These are phyloP conservation scores for Thraustotheca clavata DNA, from an alignment of 352 stramenopile genomes.

Conservation along the genomic window DNA sequence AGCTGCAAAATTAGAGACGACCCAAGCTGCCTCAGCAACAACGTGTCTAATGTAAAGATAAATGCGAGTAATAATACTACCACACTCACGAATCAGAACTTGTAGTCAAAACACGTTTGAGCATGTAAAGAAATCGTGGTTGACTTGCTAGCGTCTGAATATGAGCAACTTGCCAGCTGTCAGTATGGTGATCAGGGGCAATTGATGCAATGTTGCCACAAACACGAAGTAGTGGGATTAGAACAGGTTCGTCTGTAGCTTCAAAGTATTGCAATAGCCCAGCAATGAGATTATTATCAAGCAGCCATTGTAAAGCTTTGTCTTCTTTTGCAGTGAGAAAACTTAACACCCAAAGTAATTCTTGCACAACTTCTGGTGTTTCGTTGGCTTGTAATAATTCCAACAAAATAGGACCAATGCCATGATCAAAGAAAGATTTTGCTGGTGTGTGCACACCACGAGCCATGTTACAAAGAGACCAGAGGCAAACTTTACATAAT, in stretches of 20 bases:
- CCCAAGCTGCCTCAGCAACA: conserved; percentile 58
- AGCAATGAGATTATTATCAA: conserved; percentile 45
- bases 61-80: not conserved
- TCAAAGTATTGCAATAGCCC: conserved; percentile 53
- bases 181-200: conserved; percentile 53
- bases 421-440: conserved; percentile 66
- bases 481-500: conserved; percentile 36
- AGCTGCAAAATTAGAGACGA: conserved; percentile 66
- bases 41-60: conserved; percentile 29
- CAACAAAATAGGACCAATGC: conserved; percentile 42
- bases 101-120: conserved; percentile 46
- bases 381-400: conserved; percentile 30
- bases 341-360: conserved; percentile 78
- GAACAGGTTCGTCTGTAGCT: conserved; percentile 45
- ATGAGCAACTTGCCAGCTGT: conserved; percentile 62
- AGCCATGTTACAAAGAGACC: conserved; percentile 78
- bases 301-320: conserved; percentile 50
- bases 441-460: conserved; percentile 63
- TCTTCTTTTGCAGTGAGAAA: conserved; percentile 81
- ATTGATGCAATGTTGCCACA: conserved; percentile 76
- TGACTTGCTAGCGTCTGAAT: conserved; percentile 34
- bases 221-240: conserved; percentile 67
- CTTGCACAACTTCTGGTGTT: conserved; percentile 40
- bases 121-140: conserved; percentile 47
- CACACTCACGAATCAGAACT: conserved; percentile 21